Evolutionary conservation across 2,329 filamentous ascomycete genomes (phyloP), one percentile per base, ranked within the genome.

Genomic region (Cercospora janseana): DNA sequence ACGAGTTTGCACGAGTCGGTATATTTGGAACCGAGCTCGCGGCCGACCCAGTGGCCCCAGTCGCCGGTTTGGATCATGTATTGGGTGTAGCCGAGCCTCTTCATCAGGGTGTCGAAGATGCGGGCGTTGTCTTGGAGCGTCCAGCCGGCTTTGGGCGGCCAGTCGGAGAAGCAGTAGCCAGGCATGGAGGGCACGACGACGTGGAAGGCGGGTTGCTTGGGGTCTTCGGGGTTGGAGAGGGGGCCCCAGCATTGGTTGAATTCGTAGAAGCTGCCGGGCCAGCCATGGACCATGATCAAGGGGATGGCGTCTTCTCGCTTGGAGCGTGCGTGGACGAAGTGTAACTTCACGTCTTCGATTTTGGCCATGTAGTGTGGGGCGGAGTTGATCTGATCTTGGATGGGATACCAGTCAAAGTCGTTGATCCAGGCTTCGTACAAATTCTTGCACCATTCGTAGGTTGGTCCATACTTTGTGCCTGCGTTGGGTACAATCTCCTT

Each of bases 121-220:
- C 64, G 63, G 6, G 70, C 66, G 3, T 64, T 69, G 38, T 73
- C 69, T 26, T 64, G 58, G 4, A 69, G 51, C 3, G 61, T 69
- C 69, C 70, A 72, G 6, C 61, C 62, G 2, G 52, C 53, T 3
- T 49, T 47, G 2, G 63, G 61, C 4, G 69, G 64, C 23, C 62
- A 58, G 12, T 60, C 58, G 1, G 67, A 75, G 68, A 81, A 76
- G 59, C 77, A 71, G 53, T 72, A 79, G 40, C 78, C 76, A 2
- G 80, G 79, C 3, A 83, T 66, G 3, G 77, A 81, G 0, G 80
- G 80, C 0, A 78, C 79, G 0, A 83, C 75, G 8, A 82, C 69
- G 49, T 83, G 74, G 56, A 83, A 84, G 0, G 75, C 70, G 1
- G 59, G 57, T 12, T 28, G 16, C 58, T 48, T 41, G 3, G 59